A percentile compares a stretch with the other conserved stretches of the same genome.
Conservation (phyloP, 2,329 filamentous ascomycete genomes). For the Zopfia rhizophila region DNA sequence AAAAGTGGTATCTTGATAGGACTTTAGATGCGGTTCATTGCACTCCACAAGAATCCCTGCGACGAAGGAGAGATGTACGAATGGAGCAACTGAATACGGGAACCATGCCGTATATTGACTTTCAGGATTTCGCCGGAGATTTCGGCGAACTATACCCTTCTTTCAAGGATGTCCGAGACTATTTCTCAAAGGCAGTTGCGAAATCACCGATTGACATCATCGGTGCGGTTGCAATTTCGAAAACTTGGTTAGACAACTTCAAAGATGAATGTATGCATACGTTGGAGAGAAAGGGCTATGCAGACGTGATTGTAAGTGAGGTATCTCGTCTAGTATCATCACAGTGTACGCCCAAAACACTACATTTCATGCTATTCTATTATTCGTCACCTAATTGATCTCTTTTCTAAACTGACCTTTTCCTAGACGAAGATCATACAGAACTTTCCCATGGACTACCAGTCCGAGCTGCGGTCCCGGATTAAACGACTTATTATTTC, state of each 20-base stretch:
- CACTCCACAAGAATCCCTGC: slow-evolving; percentile 33
- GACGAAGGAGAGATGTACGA: slow-evolving; percentile 28
- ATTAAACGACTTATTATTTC: background rate
- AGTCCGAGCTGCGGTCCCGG: background rate
- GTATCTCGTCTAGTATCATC: no score
- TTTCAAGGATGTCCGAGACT: slow-evolving; percentile 23
- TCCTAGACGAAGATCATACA: slow-evolving; percentile 11
- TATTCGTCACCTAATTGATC: no score
- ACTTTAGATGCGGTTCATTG: slow-evolving; percentile 25
- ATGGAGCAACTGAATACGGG: slow-evolving; percentile 32
- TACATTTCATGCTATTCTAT: no score
- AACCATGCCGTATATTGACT: slow-evolving; percentile 31
- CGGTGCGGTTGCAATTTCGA: slow-evolving; percentile 35
- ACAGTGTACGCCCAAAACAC: background rate
- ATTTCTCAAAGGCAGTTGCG: slow-evolving; percentile 13
- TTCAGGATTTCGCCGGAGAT: slow-evolving; percentile 27
- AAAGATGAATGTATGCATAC: slow-evolving; percentile 23
- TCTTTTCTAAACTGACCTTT: no score
- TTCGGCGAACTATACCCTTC: slow-evolving; percentile 29
- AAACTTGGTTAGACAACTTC: slow-evolving; percentile 30
- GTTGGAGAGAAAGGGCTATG: slow-evolving; percentile 28
- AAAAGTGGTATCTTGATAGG: slow-evolving; percentile 26
- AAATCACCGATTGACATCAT: slow-evolving; percentile 23
- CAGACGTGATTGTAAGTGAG: slow-evolving; percentile 34
- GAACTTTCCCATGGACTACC: slow-evolving; percentile 10